These are phyloP conservation scores for Nemania sp. DNA, from an alignment of 2,329 filamentous ascomycete genomes.

Conservation along the genomic window DNA sequence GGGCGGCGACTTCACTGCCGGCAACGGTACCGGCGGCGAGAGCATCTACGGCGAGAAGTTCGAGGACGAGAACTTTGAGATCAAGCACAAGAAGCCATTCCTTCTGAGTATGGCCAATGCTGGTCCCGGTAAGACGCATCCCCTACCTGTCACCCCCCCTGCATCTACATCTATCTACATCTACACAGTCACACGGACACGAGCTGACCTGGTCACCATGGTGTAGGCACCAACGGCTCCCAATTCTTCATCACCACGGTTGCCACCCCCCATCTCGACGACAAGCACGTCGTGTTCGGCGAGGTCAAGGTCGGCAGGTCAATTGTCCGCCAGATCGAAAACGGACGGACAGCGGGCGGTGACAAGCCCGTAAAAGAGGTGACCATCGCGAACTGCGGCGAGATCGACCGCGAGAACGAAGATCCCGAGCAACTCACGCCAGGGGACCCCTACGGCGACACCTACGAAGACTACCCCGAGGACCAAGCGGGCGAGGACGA, in stretches of 20 bases:
- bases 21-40: conserved; percentile 94
- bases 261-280: conserved; percentile 89
- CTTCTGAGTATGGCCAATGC: conserved; percentile 98
- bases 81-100: conserved; percentile 92
- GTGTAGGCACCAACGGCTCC: conserved; percentile 88
- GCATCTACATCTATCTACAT: too few species aligned
- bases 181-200: too few species aligned
- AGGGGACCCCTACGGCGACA: conserved; percentile 82
- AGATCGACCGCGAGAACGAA: conserved; percentile 75
- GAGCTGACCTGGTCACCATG: neutral
- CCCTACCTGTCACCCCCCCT: neutral
- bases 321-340: conserved; percentile 87
- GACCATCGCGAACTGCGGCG: conserved; percentile 80
- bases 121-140: conserved; percentile 69
- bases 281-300: conserved; percentile 97
- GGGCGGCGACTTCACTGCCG: conserved; percentile 93
- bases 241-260: conserved; percentile 99
- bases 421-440: conserved; percentile 62
- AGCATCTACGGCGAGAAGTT: conserved; percentile 98
- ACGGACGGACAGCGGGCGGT: conserved; percentile 72
- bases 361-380: conserved; percentile 81
- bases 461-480: conserved; percentile 94
- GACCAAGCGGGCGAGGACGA: conserved; percentile 64
- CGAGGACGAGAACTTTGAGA: conserved; percentile 91
- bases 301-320: conserved; percentile 93